phyloP scores from a whole-genome alignment of 1,139 yeast species.

The Pichia sp. region DNA sequence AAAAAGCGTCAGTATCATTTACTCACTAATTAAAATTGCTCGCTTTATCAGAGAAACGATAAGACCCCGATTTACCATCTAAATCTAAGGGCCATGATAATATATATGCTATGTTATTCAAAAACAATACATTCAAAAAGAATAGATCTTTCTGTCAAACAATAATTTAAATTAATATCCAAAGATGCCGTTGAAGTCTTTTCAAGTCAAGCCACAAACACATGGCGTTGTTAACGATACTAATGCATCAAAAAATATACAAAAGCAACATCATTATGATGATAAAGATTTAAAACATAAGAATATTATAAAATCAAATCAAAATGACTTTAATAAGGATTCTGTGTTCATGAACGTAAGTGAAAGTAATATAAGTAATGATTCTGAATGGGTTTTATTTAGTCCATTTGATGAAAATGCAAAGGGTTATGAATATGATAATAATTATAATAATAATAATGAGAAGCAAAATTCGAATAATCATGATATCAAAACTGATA shows the following conservation, averaged over 20 bases:
- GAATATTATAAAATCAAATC: background rate
- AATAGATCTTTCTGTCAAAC: no score
- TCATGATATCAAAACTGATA: background rate
- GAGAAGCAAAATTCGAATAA: no score
- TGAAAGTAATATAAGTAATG: slow-evolving; percentile 1
- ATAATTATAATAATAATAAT: background rate
- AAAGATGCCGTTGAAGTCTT: background rate
- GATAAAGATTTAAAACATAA: background rate
- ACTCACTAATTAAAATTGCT: no score
- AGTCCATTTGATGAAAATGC: slow-evolving; percentile 1
- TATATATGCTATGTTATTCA: no score
- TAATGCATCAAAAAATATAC: no score
- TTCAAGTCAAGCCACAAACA: background rate
- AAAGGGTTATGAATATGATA: background rate
- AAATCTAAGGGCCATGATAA: no score
- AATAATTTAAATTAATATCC: no score
- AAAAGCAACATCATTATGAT: background rate
- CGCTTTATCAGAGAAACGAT: no score
- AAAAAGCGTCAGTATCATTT: no score
- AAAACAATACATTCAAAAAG: no score
- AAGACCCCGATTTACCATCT: no score
- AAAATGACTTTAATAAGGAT: background rate
- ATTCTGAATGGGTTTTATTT: slow-evolving; percentile 12
- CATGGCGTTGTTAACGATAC: no score
- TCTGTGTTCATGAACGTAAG: background rate